Conservation (phyloP, 495 filamentous ascomycete species). For the Pseudevernia furfuracea region DNA sequence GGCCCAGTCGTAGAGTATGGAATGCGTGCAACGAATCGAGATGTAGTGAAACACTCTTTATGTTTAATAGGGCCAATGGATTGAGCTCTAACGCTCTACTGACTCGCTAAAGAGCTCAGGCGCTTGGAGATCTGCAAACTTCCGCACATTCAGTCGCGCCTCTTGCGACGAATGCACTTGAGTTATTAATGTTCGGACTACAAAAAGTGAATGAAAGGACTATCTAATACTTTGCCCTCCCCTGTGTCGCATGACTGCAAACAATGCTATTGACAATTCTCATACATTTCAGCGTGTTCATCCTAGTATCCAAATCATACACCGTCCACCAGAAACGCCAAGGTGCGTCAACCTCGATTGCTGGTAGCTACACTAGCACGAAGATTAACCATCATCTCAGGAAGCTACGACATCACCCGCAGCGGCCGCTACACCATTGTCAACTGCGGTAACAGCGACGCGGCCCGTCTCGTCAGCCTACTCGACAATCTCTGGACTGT, state of each 20-base stretch:
- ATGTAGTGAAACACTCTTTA: neutral
- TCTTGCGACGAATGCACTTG: neutral
- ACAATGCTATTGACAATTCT: neutral
- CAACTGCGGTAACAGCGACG: neutral
- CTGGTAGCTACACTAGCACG: neutral
- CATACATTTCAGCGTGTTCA: neutral
- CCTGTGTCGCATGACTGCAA: neutral
- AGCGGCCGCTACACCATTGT: neutral
- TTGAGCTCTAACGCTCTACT: neutral
- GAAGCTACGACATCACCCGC: neutral
- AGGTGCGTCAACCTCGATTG: neutral
- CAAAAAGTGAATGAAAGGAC: neutral
- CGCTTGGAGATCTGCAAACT: neutral
- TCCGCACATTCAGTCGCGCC: neutral
- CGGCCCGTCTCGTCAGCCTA: neutral
- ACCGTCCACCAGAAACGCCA: neutral
- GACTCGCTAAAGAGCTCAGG: neutral
- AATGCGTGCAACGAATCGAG: neutral
- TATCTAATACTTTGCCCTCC: neutral
- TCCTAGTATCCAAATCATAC: neutral
- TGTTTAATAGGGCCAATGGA: neutral
- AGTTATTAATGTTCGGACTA: neutral
- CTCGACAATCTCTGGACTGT: neutral
- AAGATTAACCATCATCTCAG: neutral
- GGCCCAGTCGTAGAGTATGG: neutral